These are phyloP conservation scores for Termitomyces sp. DNA, from an alignment of 768 basidiomycete species.

Conservation along the genomic window DNA sequence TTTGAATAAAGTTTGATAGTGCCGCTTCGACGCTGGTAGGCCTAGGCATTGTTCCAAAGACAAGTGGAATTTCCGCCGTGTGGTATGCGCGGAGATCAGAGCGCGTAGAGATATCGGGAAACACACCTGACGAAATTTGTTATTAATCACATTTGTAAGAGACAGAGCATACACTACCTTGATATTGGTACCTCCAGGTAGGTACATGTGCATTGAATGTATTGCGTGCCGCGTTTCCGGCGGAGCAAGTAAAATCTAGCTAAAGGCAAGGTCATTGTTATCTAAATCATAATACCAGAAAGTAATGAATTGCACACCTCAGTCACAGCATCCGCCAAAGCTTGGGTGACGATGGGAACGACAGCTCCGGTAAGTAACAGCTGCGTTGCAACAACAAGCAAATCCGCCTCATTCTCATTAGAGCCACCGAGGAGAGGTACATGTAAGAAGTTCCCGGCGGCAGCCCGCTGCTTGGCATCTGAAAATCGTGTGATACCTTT, in stretches of 20 bases:
- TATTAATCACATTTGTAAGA: constrained; percentile 17
- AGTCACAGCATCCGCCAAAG: not conserved
- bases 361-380: not conserved
- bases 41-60: constrained; percentile 27
- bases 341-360: not conserved
- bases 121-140: constrained; percentile 20
- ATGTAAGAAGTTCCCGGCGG: constrained; percentile 10
- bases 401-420: not conserved
- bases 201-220: constrained; percentile 7
- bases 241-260: constrained; percentile 13
- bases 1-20: constrained; percentile 29
- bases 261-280: not conserved
- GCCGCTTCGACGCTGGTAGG: constrained; percentile 17
- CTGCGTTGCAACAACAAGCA: not conserved
- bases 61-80: constrained; percentile 31
- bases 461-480: constrained; percentile 16
- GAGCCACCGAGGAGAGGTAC: constrained; percentile 8
- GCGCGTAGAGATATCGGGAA: constrained; percentile 29
- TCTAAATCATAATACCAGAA: too few relatives aligned
- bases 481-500: constrained; percentile 28
- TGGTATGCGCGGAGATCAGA: constrained; percentile 32
- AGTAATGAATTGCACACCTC: not conserved
- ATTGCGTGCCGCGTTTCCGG: constrained; percentile 1
- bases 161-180: constrained; percentile 13
- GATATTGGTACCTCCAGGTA: constrained; percentile 16